Base-by-base conservation (phyloP, 257 asterid species). In the Solanum pennellii region DNA sequence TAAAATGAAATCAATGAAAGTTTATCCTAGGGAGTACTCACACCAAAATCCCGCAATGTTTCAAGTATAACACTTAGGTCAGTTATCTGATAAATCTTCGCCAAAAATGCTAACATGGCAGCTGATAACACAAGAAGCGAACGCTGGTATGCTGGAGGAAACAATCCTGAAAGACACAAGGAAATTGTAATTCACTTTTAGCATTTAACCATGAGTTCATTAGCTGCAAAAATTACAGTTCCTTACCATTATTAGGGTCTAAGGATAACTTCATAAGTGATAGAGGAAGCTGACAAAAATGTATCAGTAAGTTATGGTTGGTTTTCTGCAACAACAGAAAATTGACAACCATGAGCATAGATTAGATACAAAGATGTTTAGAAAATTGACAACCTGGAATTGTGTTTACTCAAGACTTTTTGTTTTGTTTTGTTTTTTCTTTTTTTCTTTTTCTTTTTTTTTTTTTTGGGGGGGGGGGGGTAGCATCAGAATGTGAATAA, bases 261-360 rank as follows among this genome's bases (percentile, higher is more conserved):
- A 97, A 83, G 27, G 98, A 86, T 82, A 97, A 86, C 96, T 89
- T 95, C 92, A 97, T 86, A 44, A 97, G 94, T 16, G 98, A 92
- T 66, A 95, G 85, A 16, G 98, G 94, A 89, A 97, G 93, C 93
- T 97, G 99, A 91, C 96, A 94, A 92, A 94, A 95, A 86, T 93
- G 89, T 88, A 96, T 90, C 75, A 93, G 90, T 21, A 93, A 87
- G 82, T 82, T 93, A 42, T 91, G 91, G 82, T 90, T 92, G 83
- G 90, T 86, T 88, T 89, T 91, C 99, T 97, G 96, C 92, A 94
- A 90, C 86, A 89, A 86, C 47, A 87, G 3, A 5, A 86, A 87
- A 86, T 86, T 29, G 42, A 87, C 84, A 85, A 21, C 66, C 66
- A 85, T 42, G 65, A 86, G 68, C 35, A 72, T 71, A 41, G 25